These are phyloP conservation scores for Barbarea vulgaris DNA, from an alignment of 345 rosid genomes.

Conservation along the genomic window DNA sequence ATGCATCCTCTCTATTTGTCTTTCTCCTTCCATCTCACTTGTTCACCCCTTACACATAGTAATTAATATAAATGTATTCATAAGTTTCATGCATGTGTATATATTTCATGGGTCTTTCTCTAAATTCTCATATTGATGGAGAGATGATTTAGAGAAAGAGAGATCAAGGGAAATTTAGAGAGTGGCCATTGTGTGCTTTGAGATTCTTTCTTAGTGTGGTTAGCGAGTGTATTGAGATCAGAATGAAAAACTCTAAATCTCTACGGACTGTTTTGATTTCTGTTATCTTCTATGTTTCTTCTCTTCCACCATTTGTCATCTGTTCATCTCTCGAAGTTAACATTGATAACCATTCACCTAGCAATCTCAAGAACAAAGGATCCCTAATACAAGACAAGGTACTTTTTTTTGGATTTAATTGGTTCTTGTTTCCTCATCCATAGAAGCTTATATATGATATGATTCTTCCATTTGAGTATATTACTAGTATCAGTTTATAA, in stretches of 20 bases:
- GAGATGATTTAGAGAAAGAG: not conserved
- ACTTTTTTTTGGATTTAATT: not conserved
- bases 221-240: conserved; percentile 12
- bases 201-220: conserved; percentile 12
- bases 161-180: not conserved
- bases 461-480: not conserved
- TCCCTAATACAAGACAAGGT: conserved; percentile 23
- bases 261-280: not conserved
- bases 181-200: not conserved
- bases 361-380: conserved; percentile 26
- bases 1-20: conserved; percentile 37
- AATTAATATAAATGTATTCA: not conserved
- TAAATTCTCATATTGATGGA: conserved; percentile 7
- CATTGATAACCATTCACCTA: conserved; percentile 37
- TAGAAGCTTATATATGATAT: not conserved
- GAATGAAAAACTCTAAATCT: conserved; percentile 13
- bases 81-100: conserved; percentile 29
- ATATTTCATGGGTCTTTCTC: conserved; percentile 28
- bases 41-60: conserved; percentile 1
- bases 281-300: conserved; percentile 22
- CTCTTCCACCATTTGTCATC: conserved; percentile 15
- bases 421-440: conserved; percentile 10
- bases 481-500: not conserved
- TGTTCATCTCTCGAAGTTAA: conserved; percentile 38
- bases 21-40: conserved; percentile 30